These are phyloP conservation scores for Didymosphaeria variabile DNA, from an alignment of 2,329 filamentous ascomycete genomes.

Conservation along the genomic window DNA sequence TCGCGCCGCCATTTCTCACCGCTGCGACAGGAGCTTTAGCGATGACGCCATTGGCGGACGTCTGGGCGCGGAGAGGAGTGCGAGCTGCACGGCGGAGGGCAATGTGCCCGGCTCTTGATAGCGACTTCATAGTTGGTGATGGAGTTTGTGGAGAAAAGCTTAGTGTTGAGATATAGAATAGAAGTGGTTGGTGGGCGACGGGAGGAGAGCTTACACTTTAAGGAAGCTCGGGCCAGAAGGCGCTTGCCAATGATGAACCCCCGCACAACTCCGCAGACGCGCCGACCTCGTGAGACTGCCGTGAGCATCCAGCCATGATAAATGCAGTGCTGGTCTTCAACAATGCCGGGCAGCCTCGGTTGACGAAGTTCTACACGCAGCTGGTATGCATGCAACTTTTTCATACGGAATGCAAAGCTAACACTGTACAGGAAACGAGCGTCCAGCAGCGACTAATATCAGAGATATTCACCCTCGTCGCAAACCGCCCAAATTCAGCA, in stretches of 20 bases:
- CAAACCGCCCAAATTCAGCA: slow-evolving; percentile 86
- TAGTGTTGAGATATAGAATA: slow-evolving; percentile 13
- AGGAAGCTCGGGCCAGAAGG: slow-evolving; percentile 21
- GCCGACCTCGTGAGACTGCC: not conserved
- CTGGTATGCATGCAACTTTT: slow-evolving; percentile 65
- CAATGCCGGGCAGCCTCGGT: slow-evolving; percentile 92
- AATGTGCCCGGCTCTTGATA: slow-evolving; percentile 30
- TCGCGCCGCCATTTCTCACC: slow-evolving; percentile 16
- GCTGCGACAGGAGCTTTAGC: slow-evolving; percentile 25
- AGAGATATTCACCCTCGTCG: slow-evolving; percentile 96
- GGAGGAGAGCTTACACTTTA: slow-evolving; percentile 19
- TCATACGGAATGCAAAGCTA: slow-evolving; percentile 4
- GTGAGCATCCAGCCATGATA: slow-evolving; percentile 74
- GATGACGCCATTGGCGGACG: slow-evolving; percentile 38
- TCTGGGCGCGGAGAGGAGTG: slow-evolving; percentile 30
- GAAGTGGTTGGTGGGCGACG: slow-evolving; percentile 15
- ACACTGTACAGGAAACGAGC: slow-evolving; percentile 78
- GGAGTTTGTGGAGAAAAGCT: not conserved
- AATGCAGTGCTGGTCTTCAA: slow-evolving; percentile 99
- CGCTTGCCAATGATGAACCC: not conserved
- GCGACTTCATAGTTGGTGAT: slow-evolving; percentile 33
- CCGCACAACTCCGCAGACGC: slow-evolving; percentile 20
- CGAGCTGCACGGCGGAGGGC: slow-evolving; percentile 36
- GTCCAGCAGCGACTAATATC: slow-evolving; percentile 96
- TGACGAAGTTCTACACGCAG: slow-evolving; percentile 99